Evolutionary conservation across 2,329 filamentous ascomycete species (phyloP).

Genomic region (Dryadomyces quercus-mongolicae): DNA sequence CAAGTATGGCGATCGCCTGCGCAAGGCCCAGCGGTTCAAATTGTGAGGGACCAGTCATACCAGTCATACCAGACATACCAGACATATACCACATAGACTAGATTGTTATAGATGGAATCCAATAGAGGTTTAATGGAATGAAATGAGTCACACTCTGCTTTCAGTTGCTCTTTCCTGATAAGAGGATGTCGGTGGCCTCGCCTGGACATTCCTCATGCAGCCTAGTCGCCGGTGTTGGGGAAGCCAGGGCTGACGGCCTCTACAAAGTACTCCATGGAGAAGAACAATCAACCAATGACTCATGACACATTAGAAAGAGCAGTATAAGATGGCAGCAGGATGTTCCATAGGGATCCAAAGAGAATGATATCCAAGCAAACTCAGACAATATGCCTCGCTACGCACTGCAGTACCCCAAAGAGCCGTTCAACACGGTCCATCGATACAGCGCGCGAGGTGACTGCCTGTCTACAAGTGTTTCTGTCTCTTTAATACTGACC

Average conservation of each 20-base stretch:
- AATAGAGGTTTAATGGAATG: neutral
- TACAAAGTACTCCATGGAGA: neutral
- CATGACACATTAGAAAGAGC: neutral
- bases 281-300: neutral
- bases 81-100: neutral
- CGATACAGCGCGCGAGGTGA: slow-evolving; percentile 53
- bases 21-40: slow-evolving; percentile 5
- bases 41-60: neutral
- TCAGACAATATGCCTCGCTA: slow-evolving; percentile 26
- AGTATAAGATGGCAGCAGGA: neutral
- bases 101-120: neutral
- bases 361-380: neutral
- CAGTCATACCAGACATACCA: neutral
- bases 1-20: slow-evolving; percentile 28
- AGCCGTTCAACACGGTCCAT: slow-evolving; percentile 52
- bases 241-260: neutral
- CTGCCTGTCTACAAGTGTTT: no score
- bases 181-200: neutral
- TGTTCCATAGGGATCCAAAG: neutral
- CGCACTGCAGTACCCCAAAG: slow-evolving; percentile 49
- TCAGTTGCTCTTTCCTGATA: neutral
- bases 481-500: neutral
- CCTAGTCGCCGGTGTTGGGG: neutral
- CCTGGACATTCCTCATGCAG: neutral
- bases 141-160: neutral